Base-by-base conservation (phyloP, 2,329 filamentous ascomycete genomes). In the Fusarium siculi region DNA sequence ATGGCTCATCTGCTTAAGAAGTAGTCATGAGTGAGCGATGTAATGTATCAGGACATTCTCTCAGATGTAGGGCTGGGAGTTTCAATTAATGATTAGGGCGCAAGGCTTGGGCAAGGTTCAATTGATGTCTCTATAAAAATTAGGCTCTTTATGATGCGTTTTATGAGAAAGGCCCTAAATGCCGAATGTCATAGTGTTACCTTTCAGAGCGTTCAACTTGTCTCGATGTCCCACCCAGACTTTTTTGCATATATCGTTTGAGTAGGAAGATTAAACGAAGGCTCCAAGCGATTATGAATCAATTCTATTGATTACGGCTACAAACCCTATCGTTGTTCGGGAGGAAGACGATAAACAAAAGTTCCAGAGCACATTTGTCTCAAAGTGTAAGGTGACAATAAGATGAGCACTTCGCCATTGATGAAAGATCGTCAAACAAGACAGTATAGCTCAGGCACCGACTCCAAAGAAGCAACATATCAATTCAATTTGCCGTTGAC, bases 311-410 rank as follows among this genome's bases (percentile, higher is more conserved):
- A 54, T 40, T 54, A 5, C 15, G 21, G 16, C 34, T 30, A 12
- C 23, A 19, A 57, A 25, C 10, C 21, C 21, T 9, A 36, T 23
- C 32, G 15, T 8, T 34, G 11, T 21, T 18, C 9, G 15, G 28
- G 21, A 66, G 34, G 25, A 52, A 60, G 23, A 49, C 12, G 23
- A 32, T 23, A 52, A 46, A 68, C 55, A 68, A 68, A 68, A 63
- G 63, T 68, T 62, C 64, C 55, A 36, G 36, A 18, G 23, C 4
- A 10, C 12, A n/a, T 18, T 23, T 2, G 36, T 54, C 50, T 54
- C 7, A n/a, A 42, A 54, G 25, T 42, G 25, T 42, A 30, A 28
- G 50, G 34, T 25, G 40, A 46, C 56, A 28, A 34, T 62, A 37
- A 49, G 30, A 46, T 18, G 39, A 34, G 42, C 30, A 16, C 40